Evolutionary conservation across 495 filamentous ascomycete genomes (phyloP), one percentile per base, ranked within the genome.

Genomic region (Neurospora hispaniola): DNA sequence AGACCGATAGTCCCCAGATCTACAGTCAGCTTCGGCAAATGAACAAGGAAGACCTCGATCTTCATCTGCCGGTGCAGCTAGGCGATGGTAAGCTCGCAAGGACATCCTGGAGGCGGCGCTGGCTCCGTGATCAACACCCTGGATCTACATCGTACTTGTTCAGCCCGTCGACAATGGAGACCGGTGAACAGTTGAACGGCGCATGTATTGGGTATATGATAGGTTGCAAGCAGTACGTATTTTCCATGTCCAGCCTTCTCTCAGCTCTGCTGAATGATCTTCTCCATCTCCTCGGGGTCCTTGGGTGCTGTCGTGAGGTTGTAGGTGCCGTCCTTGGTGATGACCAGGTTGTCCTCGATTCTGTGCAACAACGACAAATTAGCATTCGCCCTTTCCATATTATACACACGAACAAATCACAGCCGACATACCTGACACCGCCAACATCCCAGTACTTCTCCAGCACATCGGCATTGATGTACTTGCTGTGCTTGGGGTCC

Each of bases 401-500:
- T 8, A 20, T n/a, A 69, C 14, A 2, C 11, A 5, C 54, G 70
- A 14, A 54, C 2, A 2, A 2, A n/a, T 5, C 18, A 41, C 42
- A n/a, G 44, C 38, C 9, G 11, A 76, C 82, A 76, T 74, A 83
- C 82, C 84, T 92, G 43, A 97, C 92, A 72, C 94, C 94, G 46
- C 94, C 94, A 8, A 97, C 94, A 71, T 88, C 88, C 94, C 94
- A 97, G 80, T 95, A 98, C 75, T 84, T 87, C 68, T 94, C 89
- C 75, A 97, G 76, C 40, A 94, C 91, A 23, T 85, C 84, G 42
- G 86, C 81, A 77, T 97, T 87, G 74, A 98, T 95, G 75, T 89
- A 94, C 75, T 90, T 86, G 11, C 86, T 81, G 75, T 92, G 88
- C 74, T 89, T 89, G 8, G 87, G 84, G 72, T 94, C 88, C 73